phyloP scores from a whole-genome alignment of 1,284 basidiomycete genomes.

The Ganoderma lingzhi region DNA sequence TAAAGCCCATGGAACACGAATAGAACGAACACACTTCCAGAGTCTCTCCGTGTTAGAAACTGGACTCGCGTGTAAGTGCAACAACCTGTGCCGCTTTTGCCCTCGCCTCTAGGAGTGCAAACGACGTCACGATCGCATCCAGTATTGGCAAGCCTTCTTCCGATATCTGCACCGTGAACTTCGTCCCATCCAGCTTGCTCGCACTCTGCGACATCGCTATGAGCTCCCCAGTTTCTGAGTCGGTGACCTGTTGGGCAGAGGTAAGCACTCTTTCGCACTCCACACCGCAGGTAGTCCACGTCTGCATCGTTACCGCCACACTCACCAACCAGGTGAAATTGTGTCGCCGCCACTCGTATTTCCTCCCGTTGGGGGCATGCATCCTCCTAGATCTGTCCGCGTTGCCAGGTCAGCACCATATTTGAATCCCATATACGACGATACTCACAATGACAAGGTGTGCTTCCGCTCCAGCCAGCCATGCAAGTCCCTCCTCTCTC shows the following conservation, averaged over 20 bases:
- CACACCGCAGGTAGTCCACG: background rate
- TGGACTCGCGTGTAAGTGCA: background rate
- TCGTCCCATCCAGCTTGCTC: conserved; percentile 8
- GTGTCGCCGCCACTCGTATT: conserved; percentile 17
- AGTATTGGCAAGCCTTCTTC: conserved; percentile 7
- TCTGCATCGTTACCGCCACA: background rate
- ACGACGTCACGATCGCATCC: conserved; percentile 9
- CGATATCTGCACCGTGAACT: conserved; percentile 7
- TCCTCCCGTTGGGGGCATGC: conserved; percentile 17
- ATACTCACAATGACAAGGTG: conserved; percentile 10
- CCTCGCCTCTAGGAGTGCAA: conserved; percentile 6
- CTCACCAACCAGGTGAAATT: conserved; percentile 7
- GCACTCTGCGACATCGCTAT: conserved; percentile 9
- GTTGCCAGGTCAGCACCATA: background rate
- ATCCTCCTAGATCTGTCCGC: conserved; percentile 7
- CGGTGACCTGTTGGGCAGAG: background rate
- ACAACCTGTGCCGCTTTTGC: background rate
- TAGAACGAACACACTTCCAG: background rate
- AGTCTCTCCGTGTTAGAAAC: background rate
- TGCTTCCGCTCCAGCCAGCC: conserved; percentile 17
- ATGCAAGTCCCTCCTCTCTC: conserved; percentile 8
- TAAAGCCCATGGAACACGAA: background rate
- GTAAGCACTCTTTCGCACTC: background rate
- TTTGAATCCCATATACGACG: background rate
- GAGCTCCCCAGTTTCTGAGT: conserved; percentile 1